Base-by-base conservation (phyloP, 108 stramenopile species). In the Cyclotella choctawhatcheeana region DNA sequence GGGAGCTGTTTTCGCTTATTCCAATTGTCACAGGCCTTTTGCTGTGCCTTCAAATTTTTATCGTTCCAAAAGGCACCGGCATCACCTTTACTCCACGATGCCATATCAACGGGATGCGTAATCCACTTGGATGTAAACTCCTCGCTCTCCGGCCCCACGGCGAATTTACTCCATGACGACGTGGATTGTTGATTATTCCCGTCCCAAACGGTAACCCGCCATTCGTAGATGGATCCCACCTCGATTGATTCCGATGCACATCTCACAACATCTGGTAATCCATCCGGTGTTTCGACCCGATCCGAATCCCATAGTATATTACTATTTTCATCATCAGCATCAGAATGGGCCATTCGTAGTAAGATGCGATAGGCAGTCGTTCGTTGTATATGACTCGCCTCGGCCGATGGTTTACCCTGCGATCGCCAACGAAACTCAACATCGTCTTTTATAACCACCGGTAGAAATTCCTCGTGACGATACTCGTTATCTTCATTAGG, bases 371-470 rank as follows among this genome's bases (percentile, higher is more conserved):
- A 79, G 0, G 79, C 79, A n/a, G 71, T 63, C 13, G 71, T 79
- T 27, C 53, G 47, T 0, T 44, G 29, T 8, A 29, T 58, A 56
- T 62, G 51, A 35, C 24, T 34, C 13, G 55, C n/a, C 5, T 10
- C 26, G 0, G 77, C 63, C 1, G 27, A 13, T n/a, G 77, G 47
- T 14, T 65, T 55, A 29, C 47, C 44, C 14, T 54, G 62, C 12
- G 70, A 67, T 31, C 79, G 66, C 79, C 79, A 79, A 43, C 79
- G 79, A 47, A 79, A 79, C 31, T 61, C 67, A 63, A 79, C 50
- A 10, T 63, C 78, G 18, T 40, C 31, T 34, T 33, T 37, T 18
- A 56, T 29, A 12, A 81, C 79, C 14, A 74, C 73, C 21, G 79
- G 73, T 26, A 74, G 59, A 54, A 81, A 73, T 33, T 74, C 79